Percentiles rank a stretch among this genome's conserved stretches.
Evolutionary conservation across 192 early-diverging fungal genomes (phyloP).

Genomic region (Gaertneriomyces semiglobifer): DNA sequence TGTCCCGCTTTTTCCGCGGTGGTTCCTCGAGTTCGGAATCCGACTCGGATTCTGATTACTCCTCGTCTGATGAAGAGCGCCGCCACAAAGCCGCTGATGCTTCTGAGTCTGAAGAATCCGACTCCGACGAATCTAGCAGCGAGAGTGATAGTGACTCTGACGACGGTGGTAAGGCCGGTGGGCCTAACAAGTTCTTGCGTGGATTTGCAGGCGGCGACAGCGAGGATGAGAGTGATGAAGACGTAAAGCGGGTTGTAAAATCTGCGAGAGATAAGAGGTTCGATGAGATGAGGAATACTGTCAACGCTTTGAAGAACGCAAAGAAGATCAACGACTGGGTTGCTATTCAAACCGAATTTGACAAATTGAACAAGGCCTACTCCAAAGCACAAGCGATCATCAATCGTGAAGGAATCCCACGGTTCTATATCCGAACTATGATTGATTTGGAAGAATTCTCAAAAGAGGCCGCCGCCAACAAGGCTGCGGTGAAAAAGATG

Average conservation of each 20-base stretch:
- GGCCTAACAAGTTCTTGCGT: conserved; percentile 26
- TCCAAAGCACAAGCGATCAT: conserved; percentile 62
- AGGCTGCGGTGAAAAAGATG: conserved; percentile 79
- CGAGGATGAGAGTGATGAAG: conserved; percentile 64
- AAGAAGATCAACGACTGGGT: conserved; percentile 90
- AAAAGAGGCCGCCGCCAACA: conserved; percentile 61
- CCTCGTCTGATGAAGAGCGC: conserved; percentile 24
- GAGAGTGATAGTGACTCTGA: conserved; percentile 41
- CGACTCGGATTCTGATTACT: conserved; percentile 43
- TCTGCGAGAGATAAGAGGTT: conserved; percentile 83
- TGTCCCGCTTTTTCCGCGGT: conserved; percentile 88
- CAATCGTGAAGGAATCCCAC: conserved; percentile 49
- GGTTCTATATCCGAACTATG: conserved; percentile 73
- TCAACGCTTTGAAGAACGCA: conserved; percentile 66
- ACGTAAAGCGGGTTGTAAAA: conserved; percentile 70
- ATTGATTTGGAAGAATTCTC: conserved; percentile 74
- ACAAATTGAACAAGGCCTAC: conserved; percentile 71
- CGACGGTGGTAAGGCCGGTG: conserved; percentile 26
- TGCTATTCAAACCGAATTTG: conserved; percentile 78
- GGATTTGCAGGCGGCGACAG: conserved; percentile 48
- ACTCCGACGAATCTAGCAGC: conserved; percentile 23
- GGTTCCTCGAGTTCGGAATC: conserved; percentile 63
- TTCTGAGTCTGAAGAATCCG: conserved; percentile 25
- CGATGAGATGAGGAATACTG: conserved; percentile 72
- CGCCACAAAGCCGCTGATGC: conserved; percentile 9